Percentiles rank a stretch among this genome's conserved stretches.
Evolutionary conservation across 768 basidiomycete species (phyloP).

Genomic region (Tricholoma sp.): DNA sequence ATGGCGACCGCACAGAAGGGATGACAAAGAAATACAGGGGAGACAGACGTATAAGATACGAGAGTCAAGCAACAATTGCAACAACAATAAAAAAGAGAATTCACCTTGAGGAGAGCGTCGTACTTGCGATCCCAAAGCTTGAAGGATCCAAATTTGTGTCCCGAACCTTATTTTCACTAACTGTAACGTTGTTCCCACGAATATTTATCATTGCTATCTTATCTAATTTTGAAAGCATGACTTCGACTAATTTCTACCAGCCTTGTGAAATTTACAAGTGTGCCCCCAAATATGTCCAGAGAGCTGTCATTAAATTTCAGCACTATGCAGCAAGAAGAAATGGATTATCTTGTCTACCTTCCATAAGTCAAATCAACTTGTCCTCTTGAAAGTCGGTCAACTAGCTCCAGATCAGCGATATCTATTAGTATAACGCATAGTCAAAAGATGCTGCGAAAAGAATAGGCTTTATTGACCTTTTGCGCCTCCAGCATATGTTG

Average conservation of each 20-base stretch:
- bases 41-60: background rate
- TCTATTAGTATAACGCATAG: conserved; percentile 46
- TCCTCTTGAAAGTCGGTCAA: conserved; percentile 75
- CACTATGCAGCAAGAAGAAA: background rate
- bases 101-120: conserved; percentile 41
- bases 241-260: conserved; percentile 5
- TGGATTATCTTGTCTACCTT: conserved; percentile 39
- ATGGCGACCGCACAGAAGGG: background rate
- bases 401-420: conserved; percentile 74
- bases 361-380: conserved; percentile 86
- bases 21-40: background rate
- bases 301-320: conserved; percentile 24
- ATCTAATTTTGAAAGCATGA: conserved; percentile 27
- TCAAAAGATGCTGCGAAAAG: background rate
- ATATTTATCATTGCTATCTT: conserved; percentile 25
- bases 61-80: background rate
- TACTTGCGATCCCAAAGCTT: conserved; percentile 31
- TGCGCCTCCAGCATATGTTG: conserved; percentile 97
- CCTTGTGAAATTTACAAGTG: conserved; percentile 48
- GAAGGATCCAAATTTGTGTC: conserved; percentile 24
- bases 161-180: conserved; percentile 41
- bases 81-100: conserved; percentile 17
- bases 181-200: conserved; percentile 39
- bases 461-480: conserved; percentile 46
- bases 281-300: conserved; percentile 70